Conservation (phyloP, 176 grass and related monocot species). For the Eragrostis nindensis region DNA sequence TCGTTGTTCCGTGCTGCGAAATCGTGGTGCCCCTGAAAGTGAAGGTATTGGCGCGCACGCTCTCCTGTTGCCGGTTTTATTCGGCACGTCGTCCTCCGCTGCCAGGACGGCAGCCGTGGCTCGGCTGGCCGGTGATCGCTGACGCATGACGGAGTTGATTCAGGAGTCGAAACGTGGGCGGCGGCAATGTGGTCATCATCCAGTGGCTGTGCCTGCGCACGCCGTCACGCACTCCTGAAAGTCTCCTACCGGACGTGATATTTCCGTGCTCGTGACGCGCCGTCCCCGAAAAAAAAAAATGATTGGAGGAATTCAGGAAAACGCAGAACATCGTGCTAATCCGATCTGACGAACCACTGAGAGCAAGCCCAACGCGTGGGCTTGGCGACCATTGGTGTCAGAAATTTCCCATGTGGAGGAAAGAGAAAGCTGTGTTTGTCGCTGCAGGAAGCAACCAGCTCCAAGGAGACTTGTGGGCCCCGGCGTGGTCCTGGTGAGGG, state of each 20-base stretch:
- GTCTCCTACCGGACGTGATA: no score
- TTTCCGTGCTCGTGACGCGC: not conserved
- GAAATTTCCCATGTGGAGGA: no score
- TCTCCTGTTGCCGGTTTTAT: not conserved
- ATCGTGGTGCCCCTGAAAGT: not conserved
- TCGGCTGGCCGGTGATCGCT: not conserved
- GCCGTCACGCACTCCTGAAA: not conserved
- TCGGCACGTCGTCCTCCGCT: not conserved
- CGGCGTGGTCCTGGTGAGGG: no score
- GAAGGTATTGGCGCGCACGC: not conserved
- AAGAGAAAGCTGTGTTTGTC: no score
- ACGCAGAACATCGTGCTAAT: not conserved
- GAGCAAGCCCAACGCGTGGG: no score
- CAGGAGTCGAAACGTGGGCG: not conserved
- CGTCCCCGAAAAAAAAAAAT: not conserved
- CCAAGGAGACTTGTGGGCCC: no score
- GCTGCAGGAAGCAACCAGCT: no score
- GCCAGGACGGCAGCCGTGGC: not conserved
- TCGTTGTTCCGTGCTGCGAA: not conserved
- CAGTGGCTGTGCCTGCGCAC: no score
- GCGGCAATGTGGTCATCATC: no score
- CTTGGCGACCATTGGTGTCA: no score
- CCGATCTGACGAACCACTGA: not conserved
- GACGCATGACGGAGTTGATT: not conserved
- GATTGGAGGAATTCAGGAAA: not conserved